Evolutionary conservation across 163 green algal genomes (phyloP), one percentile per base, ranked within the genome.

Genomic region (Chloromonas sp.): DNA sequence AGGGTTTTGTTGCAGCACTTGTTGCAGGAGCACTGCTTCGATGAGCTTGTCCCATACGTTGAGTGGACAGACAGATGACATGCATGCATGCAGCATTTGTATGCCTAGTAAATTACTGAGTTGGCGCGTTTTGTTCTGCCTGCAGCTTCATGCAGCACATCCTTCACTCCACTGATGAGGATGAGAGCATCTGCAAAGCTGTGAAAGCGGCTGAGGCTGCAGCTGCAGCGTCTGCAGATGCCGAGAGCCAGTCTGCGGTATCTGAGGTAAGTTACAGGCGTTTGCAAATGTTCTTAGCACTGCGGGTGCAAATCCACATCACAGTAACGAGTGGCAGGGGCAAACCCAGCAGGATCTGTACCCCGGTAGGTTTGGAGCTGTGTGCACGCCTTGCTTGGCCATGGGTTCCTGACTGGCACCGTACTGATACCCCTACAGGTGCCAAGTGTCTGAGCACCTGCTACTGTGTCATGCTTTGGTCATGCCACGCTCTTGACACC

Each of bases 171-270:
- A 36, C 36, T 36, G 66, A 82, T 61, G 78, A 82, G 57, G 78
- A 82, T 61, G 78, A 82, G 57, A 58, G 14, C 2, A 82, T 61
- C 8, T 13, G 57, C 14, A 58, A 58, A 58, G 78, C 57, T 61
- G 78, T 84, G 81, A 58, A n/a, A 11, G 81, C 81, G 1, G 81
- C 81, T 61, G 81, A 84, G 61, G 81, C 81, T 5, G 81, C 81
- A 61, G 60, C 81, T 61, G 81, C 81, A 3, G 61, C 60, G 2
- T 77, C 81, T 61, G 61, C 36, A 3, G 81, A 84, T 60, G 14
- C 13, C 2, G 81, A 84, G 14, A 59, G n/a, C 61, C 81, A 71
- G 15, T 78, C 61, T 14, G 81, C 81, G 57, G 81, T 84, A 3
- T 71, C 61, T 2, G 59, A 84, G 61, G 81, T 84, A 58, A 15